Base-by-base conservation (phyloP, 2,329 filamentous ascomycete species). In the Blastomyces percursus region DNA sequence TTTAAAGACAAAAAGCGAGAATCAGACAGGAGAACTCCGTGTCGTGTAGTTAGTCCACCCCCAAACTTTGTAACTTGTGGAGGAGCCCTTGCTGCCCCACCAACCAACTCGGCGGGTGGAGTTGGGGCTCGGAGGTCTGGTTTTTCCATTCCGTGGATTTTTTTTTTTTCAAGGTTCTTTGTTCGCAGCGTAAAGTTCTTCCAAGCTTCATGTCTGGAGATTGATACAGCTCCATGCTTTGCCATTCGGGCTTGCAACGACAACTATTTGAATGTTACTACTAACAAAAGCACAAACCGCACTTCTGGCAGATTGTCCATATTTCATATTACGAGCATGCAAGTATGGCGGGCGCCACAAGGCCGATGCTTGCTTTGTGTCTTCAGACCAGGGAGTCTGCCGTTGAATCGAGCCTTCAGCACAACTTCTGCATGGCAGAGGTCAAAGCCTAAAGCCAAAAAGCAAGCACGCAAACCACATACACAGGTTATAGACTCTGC, bases 311-410 rank as follows among this genome's bases (percentile, higher is more conserved):
- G 24, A 9, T 30, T 51, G 24, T 14, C 48, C 24, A 51, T 51
- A 27, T 24, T 30, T 54, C 32, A 14, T 32, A 38, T 30, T 48
- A 21, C 60, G 69, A 71, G 71, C 68, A 79, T 80, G 78, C 75
- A 71, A 71, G 66, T 70, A 72, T 74, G 76, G 69, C 69, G 68
- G 61, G 68, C 67, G 60, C 71, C 65, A 68, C 69, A 71, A 67
- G 72, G 70, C 57, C 69, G 69, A 69, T 79, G 77, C 72, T 71
- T 78, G 46, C 70, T 78, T 66, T 77, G 76, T 69, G 67, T 72
- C 38, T 74, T 77, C 64, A 73, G 71, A 66, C 66, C 71, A 48
- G 64, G 69, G 38, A 61, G 70, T 66, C 68, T 69, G 67, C 65
- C 69, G n/a, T 60, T 65, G 54, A 60, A 64, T 57, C 72, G 73